Base-by-base conservation (phyloP, 2,329 filamentous ascomycete genomes). In the Cryphonectria japonica region DNA sequence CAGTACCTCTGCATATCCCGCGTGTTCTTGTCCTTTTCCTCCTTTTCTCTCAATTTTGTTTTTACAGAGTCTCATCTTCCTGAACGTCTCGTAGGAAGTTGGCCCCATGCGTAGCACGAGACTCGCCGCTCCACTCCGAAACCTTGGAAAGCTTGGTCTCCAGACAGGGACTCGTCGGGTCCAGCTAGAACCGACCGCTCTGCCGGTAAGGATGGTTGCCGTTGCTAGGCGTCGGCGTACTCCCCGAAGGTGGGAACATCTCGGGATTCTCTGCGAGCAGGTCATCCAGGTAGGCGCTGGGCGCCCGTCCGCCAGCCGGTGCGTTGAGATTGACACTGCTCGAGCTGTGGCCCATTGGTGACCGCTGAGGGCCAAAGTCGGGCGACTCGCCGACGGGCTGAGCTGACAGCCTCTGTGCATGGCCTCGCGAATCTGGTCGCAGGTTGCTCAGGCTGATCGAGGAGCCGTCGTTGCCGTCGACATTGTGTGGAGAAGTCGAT, bases 271-370 rank as follows among this genome's bases (percentile, higher is more conserved):
- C 93, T 77, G 94, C 93, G 73, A 98, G 91, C 66, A 98, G 82
- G 79, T 98, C 94, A 72, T 98, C 95, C 54, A 98, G 85, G 79
- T 94, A 97, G 26, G 94, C 93, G 79, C 93, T 97, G 0, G 95
- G 95, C 22, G 94, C 92, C 70, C 95, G 86, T 70, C 90, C 89
- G 68, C 89, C 91, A 19, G 89, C 85, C 3, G 91, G 86, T 69
- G 88, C 85, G 73, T 87, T 89, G 71, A 92, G 85, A 75, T 90
- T 92, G 73, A 95, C 78, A 5, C 89, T 91, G 78, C 91, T 94
- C 60, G 86, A 84, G 79, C 89, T 91, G 66, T 86, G 78, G 72
- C 89, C 83, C 16, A 76, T 68, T 3, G 77, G 75, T 4, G 74
- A 71, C 50, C 83, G 77, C 80, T 85, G 74, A 78, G 85, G 72